A percentile compares a stretch with the other conserved stretches of the same genome.
phyloP scores from a whole-genome alignment of 495 filamentous ascomycete species.

The Aspergillus diversus region DNA sequence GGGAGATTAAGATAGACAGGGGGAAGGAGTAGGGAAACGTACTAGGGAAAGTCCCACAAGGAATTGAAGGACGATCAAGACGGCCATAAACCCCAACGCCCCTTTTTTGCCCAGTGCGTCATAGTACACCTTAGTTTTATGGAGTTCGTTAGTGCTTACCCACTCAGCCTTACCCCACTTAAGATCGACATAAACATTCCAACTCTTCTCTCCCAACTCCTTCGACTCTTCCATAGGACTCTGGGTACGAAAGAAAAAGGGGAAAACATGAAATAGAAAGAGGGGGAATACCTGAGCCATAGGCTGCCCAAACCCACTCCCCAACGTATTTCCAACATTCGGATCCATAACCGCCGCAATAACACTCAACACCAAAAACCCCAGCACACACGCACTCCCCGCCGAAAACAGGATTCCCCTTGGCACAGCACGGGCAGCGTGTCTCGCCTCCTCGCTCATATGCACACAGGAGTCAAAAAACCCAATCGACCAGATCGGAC shows the following conservation, averaged over 20 bases:
- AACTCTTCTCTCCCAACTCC: too few species aligned
- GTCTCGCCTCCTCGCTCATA: constrained; percentile 67
- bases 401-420: constrained; percentile 55
- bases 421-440: constrained; percentile 64
- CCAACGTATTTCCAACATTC: constrained; percentile 38
- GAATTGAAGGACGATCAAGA: constrained; percentile 47
- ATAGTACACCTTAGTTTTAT: constrained; percentile 41
- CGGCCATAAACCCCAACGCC: constrained; percentile 50
- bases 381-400: constrained; percentile 50
- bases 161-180: too few species aligned
- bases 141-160: not conserved
- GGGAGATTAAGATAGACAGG: too few species aligned
- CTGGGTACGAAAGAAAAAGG: constrained; percentile 4
- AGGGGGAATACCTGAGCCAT: constrained; percentile 45
- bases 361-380: constrained; percentile 57
- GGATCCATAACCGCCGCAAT: constrained; percentile 46
- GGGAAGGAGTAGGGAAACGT: constrained; percentile 34
- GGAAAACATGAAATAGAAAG: not conserved
- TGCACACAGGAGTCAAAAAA: constrained; percentile 59
- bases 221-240: too few species aligned
- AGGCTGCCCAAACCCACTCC: constrained; percentile 45
- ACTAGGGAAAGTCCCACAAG: constrained; percentile 51
- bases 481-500: constrained; percentile 68
- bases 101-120: constrained; percentile 50
- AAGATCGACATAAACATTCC: too few species aligned